A percentile compares a stretch with the other conserved stretches of the same genome.
Evolutionary conservation across 306 rosid species (phyloP).

Genomic region (Fragaria ananassa): DNA sequence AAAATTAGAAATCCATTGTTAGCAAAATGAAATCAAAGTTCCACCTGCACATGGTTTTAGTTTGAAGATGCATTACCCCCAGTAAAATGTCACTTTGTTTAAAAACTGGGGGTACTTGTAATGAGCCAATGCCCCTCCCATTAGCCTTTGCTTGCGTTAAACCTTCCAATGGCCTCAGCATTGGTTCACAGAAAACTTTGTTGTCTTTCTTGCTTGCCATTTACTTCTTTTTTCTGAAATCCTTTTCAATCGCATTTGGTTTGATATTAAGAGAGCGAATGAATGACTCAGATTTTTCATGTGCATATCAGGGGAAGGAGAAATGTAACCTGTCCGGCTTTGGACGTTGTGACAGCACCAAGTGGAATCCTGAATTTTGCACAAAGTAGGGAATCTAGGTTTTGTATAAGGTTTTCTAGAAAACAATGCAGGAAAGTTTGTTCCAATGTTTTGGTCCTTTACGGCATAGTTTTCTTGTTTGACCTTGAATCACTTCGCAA

Average conservation of each 20-base stretch:
- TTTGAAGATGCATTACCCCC: not conserved
- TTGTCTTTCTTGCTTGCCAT: not conserved
- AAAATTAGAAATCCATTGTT: not conserved
- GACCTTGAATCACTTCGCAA: not conserved
- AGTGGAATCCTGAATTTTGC: not conserved
- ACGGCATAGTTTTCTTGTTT: not conserved
- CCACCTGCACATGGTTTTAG: not conserved
- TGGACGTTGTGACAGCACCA: not conserved
- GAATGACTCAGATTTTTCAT: too few species aligned
- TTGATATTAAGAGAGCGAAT: too few species aligned
- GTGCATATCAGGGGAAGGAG: conserved; percentile 3
- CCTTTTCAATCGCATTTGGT: too few species aligned
- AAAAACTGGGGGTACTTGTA: not conserved
- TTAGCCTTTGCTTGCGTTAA: not conserved
- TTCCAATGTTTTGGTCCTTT: not conserved
- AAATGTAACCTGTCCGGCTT: not conserved
- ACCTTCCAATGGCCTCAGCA: not conserved
- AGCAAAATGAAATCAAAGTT: not conserved
- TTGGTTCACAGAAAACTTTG: not conserved
- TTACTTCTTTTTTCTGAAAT: not conserved
- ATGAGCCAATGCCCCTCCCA: not conserved
- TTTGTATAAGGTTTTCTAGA: not conserved
- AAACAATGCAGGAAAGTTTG: not conserved
- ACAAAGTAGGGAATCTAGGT: not conserved
- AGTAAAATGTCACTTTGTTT: not conserved